Base-by-base conservation (phyloP, 202 grass and related monocot species). In the Digitaria exilis region DNA sequence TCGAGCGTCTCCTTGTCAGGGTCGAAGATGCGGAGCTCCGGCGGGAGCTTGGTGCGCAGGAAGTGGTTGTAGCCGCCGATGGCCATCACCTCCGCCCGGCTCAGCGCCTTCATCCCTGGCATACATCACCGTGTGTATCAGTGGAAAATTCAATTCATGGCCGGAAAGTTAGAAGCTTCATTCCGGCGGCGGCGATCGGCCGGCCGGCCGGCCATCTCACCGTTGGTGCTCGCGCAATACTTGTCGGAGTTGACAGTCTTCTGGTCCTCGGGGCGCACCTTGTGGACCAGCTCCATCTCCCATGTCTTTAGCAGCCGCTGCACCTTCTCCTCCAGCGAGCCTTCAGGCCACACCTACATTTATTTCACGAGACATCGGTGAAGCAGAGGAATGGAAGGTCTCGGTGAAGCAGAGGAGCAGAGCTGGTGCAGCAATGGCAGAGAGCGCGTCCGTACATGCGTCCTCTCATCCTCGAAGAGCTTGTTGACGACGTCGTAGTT, bases 231-330 rank as follows among this genome's bases (percentile, higher is more conserved):
- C n/a, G 86, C 3, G 18, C 5, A 25, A n/a, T 79, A 97, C 17
- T 70, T 78, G 0, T 35, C 10, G 0, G 70, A 15, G 75, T 84
- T 63, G 54, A 93, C 44, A 28, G 65, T 89, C 75, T 97, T 97
- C 48, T 45, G 88, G 74, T 97, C 91, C 52, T 93, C 52, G 9
- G 84, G 58, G 0, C 87, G 84, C 32, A 25, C 50, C 81, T 97
- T 97, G 84, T 93, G 91, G 21, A 86, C 22, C 0, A 91, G 6
- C 87, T 97, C 94, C 91, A 93, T 97, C 77, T 97, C 94, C 70
- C 67, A 91, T 21, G 84, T 81, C 52, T 97, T 97, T 68, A 97
- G 79, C 78, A 91, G 4, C 10, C 91, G 79, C 67, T 93, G 91
- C 14, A 91, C 94, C 75, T 85, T 82, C 71, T 97, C 94, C 56